Evolutionary conservation across 306 rosid genomes (phyloP).

Genomic region (Gleditsia sinensis): DNA sequence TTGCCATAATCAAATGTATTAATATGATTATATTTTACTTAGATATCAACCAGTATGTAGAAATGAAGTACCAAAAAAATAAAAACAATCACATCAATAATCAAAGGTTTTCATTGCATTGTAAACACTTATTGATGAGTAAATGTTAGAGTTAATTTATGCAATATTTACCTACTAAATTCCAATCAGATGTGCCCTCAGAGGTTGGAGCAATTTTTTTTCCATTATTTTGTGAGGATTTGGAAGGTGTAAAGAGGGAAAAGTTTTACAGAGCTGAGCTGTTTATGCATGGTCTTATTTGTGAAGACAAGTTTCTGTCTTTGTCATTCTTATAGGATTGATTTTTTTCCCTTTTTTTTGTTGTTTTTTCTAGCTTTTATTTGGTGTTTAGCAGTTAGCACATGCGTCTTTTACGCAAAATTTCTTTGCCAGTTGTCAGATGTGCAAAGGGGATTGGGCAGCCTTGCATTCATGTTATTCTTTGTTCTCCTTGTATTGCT

Average conservation of each 20-base stretch:
- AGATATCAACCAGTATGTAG: neutral
- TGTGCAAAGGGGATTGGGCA: neutral
- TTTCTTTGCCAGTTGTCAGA: neutral
- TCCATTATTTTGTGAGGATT: neutral
- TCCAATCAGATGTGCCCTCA: neutral
- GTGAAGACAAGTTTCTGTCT: neutral
- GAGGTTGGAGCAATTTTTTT: neutral
- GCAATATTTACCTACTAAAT: neutral
- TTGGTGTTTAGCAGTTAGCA: neutral
- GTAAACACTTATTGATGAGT: neutral
- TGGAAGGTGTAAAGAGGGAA: neutral
- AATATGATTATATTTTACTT: conserved; percentile 1
- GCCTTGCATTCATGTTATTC: neutral
- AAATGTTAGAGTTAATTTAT: neutral
- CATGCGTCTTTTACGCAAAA: neutral
- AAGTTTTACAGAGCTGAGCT: neutral
- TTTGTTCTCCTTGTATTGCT: neutral
- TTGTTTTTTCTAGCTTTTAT: neutral
- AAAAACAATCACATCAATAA: too few species aligned
- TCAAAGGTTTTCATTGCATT: neutral
- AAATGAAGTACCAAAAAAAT: neutral
- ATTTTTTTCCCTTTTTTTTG: neutral
- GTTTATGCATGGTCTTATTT: neutral
- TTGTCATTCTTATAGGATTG: neutral
- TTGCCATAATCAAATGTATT: neutral